Base-by-base conservation (phyloP, 768 basidiomycete genomes). In the Suillus subluteus region DNA sequence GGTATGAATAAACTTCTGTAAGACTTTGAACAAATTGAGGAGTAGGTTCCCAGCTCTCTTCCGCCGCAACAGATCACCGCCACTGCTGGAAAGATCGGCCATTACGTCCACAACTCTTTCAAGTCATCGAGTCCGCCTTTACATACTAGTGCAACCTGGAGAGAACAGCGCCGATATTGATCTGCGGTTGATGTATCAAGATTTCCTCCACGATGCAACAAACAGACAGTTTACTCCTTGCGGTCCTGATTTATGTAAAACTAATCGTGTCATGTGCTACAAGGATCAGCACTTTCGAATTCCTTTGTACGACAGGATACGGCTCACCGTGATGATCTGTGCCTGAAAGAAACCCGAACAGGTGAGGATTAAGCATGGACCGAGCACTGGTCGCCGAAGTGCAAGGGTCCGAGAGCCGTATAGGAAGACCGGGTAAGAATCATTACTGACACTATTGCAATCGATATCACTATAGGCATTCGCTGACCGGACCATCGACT, bases 341-440 rank as follows among this genome's bases (percentile, higher is more conserved):
- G 18, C 54, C 54, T 35, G 32, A 18, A 35, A 21, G 32, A 56
- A 12, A 56, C 21, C 55, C 6, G 32, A 21, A 35, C 18, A 35
- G 4, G 32, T 56, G 21, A 56, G 35, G 32, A 56, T n/a, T 32
- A 30, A 56, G 32, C 55, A 56, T 12, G 32, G 55, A 35, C 55
- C 35, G 55, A 56, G 35, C 21, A 13, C 55, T 56, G 55, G 55
- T 56, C 30, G 55, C 55, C 55, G 35, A 56, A 56, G 35, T 35
- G 6, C 54, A 56, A 56, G 54, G 54, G 54, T 56, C 55, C 21
- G 32, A 56, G 32, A 37, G 32, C 55, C 55, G 55, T 37, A 56
- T 21, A 56, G 32, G 32, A 35, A 56, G 55, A 56, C 55, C 21
- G 21, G 35, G 55, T n/a, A 37, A 56, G 55, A 56, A 35, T 37